phyloP scores from a whole-genome alignment of 1,284 basidiomycete genomes.

The Leccinum pallidistipes region DNA sequence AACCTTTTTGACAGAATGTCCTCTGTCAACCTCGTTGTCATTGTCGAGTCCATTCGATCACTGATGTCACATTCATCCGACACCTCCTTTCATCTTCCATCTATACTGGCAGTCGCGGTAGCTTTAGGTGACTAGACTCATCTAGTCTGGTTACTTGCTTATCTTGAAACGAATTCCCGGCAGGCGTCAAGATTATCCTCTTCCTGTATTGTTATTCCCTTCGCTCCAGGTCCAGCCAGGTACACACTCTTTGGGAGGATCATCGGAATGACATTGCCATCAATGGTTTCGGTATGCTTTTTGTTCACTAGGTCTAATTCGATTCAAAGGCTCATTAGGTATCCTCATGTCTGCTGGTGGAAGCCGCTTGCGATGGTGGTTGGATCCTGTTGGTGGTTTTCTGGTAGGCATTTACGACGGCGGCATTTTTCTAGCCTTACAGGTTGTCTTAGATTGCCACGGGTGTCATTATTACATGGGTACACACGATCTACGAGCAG shows the following conservation, averaged over 20 bases:
- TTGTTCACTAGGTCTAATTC: constrained; percentile 2
- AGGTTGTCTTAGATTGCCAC: constrained; percentile 58
- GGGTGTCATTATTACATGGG: constrained; percentile 84
- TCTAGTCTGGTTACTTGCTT: not conserved
- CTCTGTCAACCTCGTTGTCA: too few species aligned
- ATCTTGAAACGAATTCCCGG: not conserved
- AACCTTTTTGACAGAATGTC: too few species aligned
- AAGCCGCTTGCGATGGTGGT: constrained; percentile 83
- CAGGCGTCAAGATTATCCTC: constrained; percentile 81
- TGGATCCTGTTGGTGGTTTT: constrained; percentile 81
- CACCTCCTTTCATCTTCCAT: constrained; percentile 76
- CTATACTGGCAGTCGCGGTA: constrained; percentile 79
- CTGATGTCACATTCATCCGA: constrained; percentile 63
- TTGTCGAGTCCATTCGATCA: constrained; percentile 44
- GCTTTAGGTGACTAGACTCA: constrained; percentile 62
- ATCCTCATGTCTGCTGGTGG: constrained; percentile 91
- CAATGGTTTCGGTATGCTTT: constrained; percentile 65
- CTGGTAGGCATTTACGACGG: constrained; percentile 49
- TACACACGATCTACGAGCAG: constrained; percentile 71
- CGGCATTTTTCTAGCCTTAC: constrained; percentile 1
- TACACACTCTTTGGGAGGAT: constrained; percentile 93
- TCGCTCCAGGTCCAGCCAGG: constrained; percentile 82
- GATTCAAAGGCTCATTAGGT: constrained; percentile 45
- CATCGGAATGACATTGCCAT: constrained; percentile 90
- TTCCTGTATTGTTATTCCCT: constrained; percentile 88